A percentile compares a stretch with the other conserved stretches of the same genome.
These are phyloP conservation scores for Zasmidium angulare DNA, from an alignment of 2,329 filamentous ascomycete genomes.

Conservation along the genomic window DNA sequence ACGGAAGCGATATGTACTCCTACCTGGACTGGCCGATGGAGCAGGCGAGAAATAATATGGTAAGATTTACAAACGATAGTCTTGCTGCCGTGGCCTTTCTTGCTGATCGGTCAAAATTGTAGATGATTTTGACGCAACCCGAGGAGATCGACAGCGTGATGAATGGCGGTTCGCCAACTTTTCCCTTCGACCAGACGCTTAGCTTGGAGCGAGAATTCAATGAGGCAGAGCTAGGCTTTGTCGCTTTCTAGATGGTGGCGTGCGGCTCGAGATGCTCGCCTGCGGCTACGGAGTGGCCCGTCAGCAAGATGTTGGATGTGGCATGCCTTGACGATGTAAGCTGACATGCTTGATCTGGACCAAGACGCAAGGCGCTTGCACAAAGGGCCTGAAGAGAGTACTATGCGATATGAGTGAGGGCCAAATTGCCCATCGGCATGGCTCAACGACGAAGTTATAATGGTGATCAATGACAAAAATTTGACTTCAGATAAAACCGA, in stretches of 20 bases:
- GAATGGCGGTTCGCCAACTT: background rate
- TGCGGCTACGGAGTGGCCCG: background rate
- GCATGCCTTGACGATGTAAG: background rate
- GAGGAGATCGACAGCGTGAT: constrained; percentile 9
- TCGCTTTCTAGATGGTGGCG: background rate
- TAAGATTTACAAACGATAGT: background rate
- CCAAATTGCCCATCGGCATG: no score
- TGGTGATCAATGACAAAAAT: no score
- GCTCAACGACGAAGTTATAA: no score
- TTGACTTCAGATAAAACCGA: no score
- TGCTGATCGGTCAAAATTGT: background rate
- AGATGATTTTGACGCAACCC: constrained; percentile 1
- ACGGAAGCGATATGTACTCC: constrained; percentile 7
- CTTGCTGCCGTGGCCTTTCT: background rate
- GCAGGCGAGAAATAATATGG: constrained; percentile 6
- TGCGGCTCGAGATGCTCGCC: background rate
- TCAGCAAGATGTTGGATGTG: background rate
- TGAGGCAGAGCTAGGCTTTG: background rate
- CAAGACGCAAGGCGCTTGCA: no score
- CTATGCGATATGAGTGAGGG: no score
- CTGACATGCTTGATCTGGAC: background rate
- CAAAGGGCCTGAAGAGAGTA: no score
- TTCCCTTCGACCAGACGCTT: background rate
- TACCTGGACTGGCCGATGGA: constrained; percentile 9
- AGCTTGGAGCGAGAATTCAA: background rate